These are phyloP conservation scores for Chlamydomonas reinhardtii DNA, from an alignment of 163 green algal genomes.

Conservation along the genomic window DNA sequence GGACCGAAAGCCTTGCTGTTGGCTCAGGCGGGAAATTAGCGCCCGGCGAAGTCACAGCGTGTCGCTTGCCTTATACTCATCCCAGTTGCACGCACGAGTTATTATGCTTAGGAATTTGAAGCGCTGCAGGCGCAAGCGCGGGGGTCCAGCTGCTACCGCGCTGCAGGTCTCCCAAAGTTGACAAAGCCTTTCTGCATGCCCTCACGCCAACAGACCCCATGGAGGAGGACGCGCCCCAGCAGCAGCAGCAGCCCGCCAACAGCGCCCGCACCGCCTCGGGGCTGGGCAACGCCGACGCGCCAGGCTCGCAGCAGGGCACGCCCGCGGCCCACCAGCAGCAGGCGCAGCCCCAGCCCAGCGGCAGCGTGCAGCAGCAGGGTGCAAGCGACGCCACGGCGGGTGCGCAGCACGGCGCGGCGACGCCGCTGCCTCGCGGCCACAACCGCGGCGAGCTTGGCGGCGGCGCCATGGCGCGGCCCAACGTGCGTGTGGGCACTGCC, in stretches of 20 bases:
- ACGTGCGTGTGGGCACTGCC: constrained; percentile 10
- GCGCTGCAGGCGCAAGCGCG: too few relatives aligned
- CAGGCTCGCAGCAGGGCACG: too few relatives aligned
- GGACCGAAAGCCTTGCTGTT: background rate
- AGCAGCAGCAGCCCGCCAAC: background rate
- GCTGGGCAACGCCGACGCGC: background rate
- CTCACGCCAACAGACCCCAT: constrained; percentile 3
- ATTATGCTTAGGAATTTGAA: too few relatives aligned
- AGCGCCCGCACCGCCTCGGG: background rate
- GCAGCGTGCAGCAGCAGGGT: too few relatives aligned
- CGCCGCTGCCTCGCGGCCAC: background rate
- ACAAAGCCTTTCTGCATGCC: background rate
- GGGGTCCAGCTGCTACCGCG: too few relatives aligned
- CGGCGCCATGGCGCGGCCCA: background rate
- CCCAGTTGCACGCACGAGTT: too few relatives aligned
- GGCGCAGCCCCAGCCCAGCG: background rate
- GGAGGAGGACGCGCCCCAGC: background rate
- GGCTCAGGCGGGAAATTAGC: too few relatives aligned
- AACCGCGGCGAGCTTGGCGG: constrained; percentile 39
- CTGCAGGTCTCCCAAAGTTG: background rate
- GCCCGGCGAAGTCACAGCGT: too few relatives aligned
- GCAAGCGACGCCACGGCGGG: background rate
- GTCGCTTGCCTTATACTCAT: too few relatives aligned
- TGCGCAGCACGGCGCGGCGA: background rate
- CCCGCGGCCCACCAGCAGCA: background rate